Evolutionary conservation across 2,329 filamentous ascomycete genomes (phyloP).

Genomic region (Pestalotiopsis sp.): DNA sequence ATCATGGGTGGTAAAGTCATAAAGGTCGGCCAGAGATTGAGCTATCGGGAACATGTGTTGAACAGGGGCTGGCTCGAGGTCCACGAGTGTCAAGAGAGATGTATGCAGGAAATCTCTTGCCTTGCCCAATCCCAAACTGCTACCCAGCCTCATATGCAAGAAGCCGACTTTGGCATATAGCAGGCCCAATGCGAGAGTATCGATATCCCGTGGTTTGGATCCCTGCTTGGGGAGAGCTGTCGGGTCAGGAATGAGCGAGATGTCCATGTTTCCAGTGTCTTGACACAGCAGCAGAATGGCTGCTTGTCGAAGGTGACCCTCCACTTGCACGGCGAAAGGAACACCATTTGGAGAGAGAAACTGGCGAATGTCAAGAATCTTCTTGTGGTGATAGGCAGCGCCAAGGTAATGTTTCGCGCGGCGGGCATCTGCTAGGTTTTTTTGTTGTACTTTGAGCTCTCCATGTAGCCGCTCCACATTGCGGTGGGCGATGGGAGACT

Average conservation of each 20-base stretch:
- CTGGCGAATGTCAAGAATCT: neutral
- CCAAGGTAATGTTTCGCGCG: neutral
- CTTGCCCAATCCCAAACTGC: neutral
- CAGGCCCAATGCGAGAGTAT: neutral
- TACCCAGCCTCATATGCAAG: neutral
- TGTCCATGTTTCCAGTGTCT: neutral
- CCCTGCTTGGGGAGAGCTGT: neutral
- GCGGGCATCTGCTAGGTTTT: neutral
- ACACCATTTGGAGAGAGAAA: neutral
- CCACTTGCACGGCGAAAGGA: neutral
- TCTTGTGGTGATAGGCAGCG: neutral
- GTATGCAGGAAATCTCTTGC: neutral
- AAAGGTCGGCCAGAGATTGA: neutral
- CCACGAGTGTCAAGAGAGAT: neutral
- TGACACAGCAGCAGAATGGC: neutral
- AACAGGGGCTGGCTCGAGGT: neutral
- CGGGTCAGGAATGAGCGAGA: neutral
- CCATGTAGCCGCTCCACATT: neutral
- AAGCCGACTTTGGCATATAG: conserved; percentile 1
- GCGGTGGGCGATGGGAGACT: neutral
- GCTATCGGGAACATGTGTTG: conserved; percentile 3
- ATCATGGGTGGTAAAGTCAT: neutral
- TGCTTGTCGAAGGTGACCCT: neutral
- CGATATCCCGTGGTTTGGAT: neutral
- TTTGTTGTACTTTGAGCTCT: neutral